phyloP scores from a whole-genome alignment of 306 rosid species.

The Vigna angularis region DNA sequence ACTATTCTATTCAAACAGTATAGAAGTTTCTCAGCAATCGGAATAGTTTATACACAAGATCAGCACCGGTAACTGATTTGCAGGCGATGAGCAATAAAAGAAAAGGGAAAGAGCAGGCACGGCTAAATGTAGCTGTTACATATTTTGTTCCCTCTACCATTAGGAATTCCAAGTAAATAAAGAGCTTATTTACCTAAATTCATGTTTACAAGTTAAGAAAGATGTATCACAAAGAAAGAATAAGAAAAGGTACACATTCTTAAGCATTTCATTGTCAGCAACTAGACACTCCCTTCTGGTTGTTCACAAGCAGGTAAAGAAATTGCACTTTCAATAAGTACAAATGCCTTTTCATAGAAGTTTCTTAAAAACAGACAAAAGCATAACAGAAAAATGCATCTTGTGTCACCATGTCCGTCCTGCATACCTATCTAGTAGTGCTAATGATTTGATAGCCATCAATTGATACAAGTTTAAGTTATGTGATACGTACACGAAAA shows the following conservation, averaged over 20 bases:
- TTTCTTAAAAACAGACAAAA: slow-evolving; percentile 18
- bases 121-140: neutral
- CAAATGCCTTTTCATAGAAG: slow-evolving; percentile 14
- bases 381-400: slow-evolving; percentile 30
- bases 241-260: slow-evolving; percentile 17
- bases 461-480: slow-evolving; percentile 26
- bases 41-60: slow-evolving; percentile 3
- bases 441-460: slow-evolving; percentile 26
- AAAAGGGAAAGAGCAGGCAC: slow-evolving; percentile 21
- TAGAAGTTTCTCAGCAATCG: slow-evolving; percentile 35
- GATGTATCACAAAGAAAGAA: slow-evolving; percentile 18
- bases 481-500: slow-evolving; percentile 26
- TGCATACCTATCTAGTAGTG: slow-evolving; percentile 19
- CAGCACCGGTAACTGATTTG: neutral
- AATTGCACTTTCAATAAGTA: slow-evolving; percentile 28
- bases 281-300: slow-evolving; percentile 22
- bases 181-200: slow-evolving; percentile 20
- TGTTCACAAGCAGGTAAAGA: slow-evolving; percentile 13
- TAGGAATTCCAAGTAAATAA: slow-evolving; percentile 23
- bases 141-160: slow-evolving; percentile 26
- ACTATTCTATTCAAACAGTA: slow-evolving; percentile 5
- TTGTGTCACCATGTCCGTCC: slow-evolving; percentile 30
- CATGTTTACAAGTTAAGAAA: slow-evolving; percentile 21
- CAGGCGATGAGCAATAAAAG: neutral
- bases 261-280: slow-evolving; percentile 35